Conservation (phyloP, 2,329 filamentous ascomycete species). For the Fusarium citri region DNA sequence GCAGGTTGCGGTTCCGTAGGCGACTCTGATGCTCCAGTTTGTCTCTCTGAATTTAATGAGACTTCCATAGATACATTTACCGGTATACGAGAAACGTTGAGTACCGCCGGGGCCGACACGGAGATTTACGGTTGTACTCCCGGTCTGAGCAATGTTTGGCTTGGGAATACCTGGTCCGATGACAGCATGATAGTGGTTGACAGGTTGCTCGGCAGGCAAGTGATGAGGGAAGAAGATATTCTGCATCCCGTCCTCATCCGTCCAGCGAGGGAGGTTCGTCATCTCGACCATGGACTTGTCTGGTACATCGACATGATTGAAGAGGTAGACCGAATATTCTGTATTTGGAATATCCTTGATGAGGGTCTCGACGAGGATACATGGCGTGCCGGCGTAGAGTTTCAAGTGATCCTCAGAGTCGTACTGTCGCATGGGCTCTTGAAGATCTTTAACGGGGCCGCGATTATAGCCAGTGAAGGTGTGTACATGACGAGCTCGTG, state of each 20-base stretch:
- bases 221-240: slow-evolving; percentile 24
- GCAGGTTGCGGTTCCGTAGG: slow-evolving; percentile 20
- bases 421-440: not conserved
- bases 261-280: slow-evolving; percentile 13
- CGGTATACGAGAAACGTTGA: slow-evolving; percentile 2
- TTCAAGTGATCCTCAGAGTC: not conserved
- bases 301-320: slow-evolving; percentile 17
- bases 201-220: not conserved
- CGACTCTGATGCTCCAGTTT: not conserved
- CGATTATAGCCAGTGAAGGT: not conserved
- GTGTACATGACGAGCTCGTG: not conserved
- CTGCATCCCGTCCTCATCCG: not conserved
- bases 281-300: not conserved
- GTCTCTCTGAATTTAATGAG: slow-evolving; percentile 13
- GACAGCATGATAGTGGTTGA: slow-evolving; percentile 28
- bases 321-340: slow-evolving; percentile 18
- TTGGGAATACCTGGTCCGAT: slow-evolving; percentile 4
- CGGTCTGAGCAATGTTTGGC: not conserved
- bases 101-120: slow-evolving; percentile 22
- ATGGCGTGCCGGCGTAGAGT: not conserved
- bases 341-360: slow-evolving; percentile 23
- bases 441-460: not conserved
- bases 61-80: not conserved
- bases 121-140: slow-evolving; percentile 6
- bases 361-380: slow-evolving; percentile 19